Evolutionary conservation across 345 rosid species (phyloP), one percentile per base, ranked within the genome.

Genomic region (Bretschneidera sinensis): DNA sequence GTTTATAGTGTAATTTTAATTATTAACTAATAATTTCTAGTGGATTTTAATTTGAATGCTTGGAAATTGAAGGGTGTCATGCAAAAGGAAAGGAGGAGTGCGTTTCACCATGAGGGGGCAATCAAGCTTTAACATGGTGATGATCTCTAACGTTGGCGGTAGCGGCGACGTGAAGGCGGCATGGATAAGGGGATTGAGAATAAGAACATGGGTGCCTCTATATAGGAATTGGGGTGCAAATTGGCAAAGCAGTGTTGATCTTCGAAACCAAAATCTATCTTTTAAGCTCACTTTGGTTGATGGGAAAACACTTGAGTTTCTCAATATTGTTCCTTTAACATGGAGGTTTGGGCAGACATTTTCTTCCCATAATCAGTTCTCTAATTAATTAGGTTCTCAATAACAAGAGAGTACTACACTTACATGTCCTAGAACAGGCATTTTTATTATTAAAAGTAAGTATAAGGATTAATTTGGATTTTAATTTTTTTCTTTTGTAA

Each of bases 341-440:
- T 86, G 97, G 95, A 74, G 51, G 47, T 87, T 85, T 48, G 97
- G 95, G 4, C 95, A 85, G 78, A 90, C 97, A 8, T 89, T 79
- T 62, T 76, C 92, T 73, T 72, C 89, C 17, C 59, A 50, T 22
- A 67, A 57, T 43, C 97, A 87, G 71, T 90, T 89, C 71, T 34
- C 15, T 39, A 5, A 39, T n/a, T n/a, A n/a, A n/a, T n/a, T n/a
- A n/a, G n/a, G n/a, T n/a, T n/a, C n/a, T n/a, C n/a, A n/a, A n/a
- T n/a, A n/a, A n/a, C n/a, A n/a, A n/a, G n/a, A n/a, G n/a, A n/a
- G n/a, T n/a, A n/a, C n/a, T n/a, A n/a, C n/a, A n/a, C n/a, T n/a
- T n/a, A n/a, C n/a, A n/a, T n/a, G n/a, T n/a, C n/a, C n/a, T n/a
- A n/a, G n/a, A n/a, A n/a, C n/a, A n/a, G n/a, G n/a, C n/a, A n/a